Evolutionary conservation across 1,284 basidiomycete species (phyloP), one percentile per base, ranked within the genome.

Genomic region (Ustilago loliicola): DNA sequence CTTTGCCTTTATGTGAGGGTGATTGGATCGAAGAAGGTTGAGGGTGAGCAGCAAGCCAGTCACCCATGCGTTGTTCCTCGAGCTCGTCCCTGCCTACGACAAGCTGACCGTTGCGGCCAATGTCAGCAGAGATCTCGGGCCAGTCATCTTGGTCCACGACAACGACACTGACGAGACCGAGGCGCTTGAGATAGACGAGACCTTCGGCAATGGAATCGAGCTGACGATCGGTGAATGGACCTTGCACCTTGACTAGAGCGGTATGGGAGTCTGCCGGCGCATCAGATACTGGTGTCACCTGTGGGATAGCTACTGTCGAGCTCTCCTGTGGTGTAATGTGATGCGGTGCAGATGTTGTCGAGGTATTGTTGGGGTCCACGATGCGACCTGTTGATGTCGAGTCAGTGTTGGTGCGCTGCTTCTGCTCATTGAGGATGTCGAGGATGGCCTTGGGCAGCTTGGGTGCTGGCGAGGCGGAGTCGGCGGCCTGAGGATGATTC

Each of bases 181-280:
- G 92, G 84, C 95, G 96, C 87, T 96, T 94, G 56, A 99, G 91
- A 85, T 98, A 95, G 56, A 95, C 93, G 88, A 99, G 91, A 53
- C 97, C 97, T 48, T 93, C 91, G 32, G 93, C 92, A 77, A 99
- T 94, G 84, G 94, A 96, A 77, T 95, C 93, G 66, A 99, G 91
- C 86, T 99, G 97, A 13, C 92, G 90, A 87, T 97, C 93, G n/a
- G 91, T 94, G 87, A 99, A 99, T 0, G 97, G 97, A 3, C 96
- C 95, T 87, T 99, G 97, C 15, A 99, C 89, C 87, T 99, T 99
- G 85, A 99, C 96, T 10, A 99, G 91, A 1, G 95, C 95, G 1
- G 94, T 95, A 66, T 93, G 92, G 21, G 81, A 72, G 63, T 80
- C 77, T 25, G 79, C 73, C 50, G 70, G 40, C 3, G 76, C 61